A percentile compares a stretch with the other conserved stretches of the same genome.
phyloP scores from a whole-genome alignment of 2,329 filamentous ascomycete species.

The Colletotrichum shisoi region DNA sequence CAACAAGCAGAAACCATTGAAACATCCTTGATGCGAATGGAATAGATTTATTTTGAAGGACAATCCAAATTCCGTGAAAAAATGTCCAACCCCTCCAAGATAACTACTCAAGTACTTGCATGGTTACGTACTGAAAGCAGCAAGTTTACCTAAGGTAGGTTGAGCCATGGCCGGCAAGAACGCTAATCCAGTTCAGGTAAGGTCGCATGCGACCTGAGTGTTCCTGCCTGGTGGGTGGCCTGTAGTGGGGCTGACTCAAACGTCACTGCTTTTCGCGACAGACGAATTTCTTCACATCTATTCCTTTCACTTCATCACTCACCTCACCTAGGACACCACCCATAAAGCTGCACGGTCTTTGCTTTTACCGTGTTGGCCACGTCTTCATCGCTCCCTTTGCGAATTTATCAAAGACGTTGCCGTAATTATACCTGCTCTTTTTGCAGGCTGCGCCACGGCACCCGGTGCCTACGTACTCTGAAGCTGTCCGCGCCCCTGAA shows the following conservation, averaged over 20 bases:
- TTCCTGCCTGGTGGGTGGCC: constrained; percentile 28
- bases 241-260: constrained; percentile 39
- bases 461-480: constrained; percentile 16
- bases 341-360: constrained; percentile 10
- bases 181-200: constrained; percentile 28
- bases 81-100: no score
- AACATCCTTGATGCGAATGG: no score
- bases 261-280: constrained; percentile 40
- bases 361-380: not conserved
- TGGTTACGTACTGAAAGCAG: not conserved
- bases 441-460: constrained; percentile 19
- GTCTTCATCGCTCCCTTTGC: constrained; percentile 7
- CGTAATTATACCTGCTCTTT: not conserved
- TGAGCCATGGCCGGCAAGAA: not conserved
- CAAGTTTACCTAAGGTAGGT: not conserved
- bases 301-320: constrained; percentile 16
- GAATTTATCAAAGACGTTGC: not conserved
- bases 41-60: no score
- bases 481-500: constrained; percentile 13
- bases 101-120: not conserved
- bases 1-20: not conserved
- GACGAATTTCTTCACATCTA: constrained; percentile 34
- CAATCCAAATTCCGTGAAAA: no score
- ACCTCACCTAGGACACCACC: not conserved
- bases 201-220: constrained; percentile 25